Base-by-base conservation (phyloP, 2,329 filamentous ascomycete species). In the Zarea fungicola region DNA sequence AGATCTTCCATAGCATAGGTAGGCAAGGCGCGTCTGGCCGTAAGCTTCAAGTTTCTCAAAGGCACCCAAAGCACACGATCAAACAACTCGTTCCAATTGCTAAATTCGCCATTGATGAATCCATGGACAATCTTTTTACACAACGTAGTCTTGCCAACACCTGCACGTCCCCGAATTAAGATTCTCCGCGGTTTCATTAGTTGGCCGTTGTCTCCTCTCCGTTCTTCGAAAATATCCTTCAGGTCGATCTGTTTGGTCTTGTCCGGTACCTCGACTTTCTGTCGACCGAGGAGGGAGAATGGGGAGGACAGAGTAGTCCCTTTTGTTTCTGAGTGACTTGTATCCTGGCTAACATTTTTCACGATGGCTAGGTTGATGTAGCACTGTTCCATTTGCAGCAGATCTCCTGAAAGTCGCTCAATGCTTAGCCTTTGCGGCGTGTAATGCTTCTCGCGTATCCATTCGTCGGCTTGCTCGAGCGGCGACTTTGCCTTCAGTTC, bases 81-180 rank as follows among this genome's bases (percentile, higher is more conserved):
- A 49, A 69, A 71, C 7, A 58, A 32, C 0, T 58, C 29, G 0
- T 26, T 37, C 62, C 61, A 66, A 28, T 58, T 19, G 18, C 13
- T 35, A 55, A 54, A 57, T 19, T 43, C 42, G 14, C 45, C 37
- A 25, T 57, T 28, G 5, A 39, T 43, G 54, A 66, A 70, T 11
- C 66, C 62, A 48, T 67, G 44, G 35, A 71, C 58, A 13, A 69
- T 65, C 55, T 69, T 71, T 50, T 70, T 70, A 56, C 66, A 70
- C 18, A 70, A 50, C 2, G 68, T 70, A 9, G 66, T 67, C 57
- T 71, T 72, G 2, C 67, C 67, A 1, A 69, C 60, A 29, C 68
- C 67, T 1, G 67, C 63, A 9, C 58, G 60, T 31, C 66, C 68
- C 25, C 58, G 57, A 42, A 71, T 68, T 37, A 68, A 50, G 21